These are phyloP conservation scores for Manihot esculenta DNA, from an alignment of 441 rosid genomes.

Conservation along the genomic window DNA sequence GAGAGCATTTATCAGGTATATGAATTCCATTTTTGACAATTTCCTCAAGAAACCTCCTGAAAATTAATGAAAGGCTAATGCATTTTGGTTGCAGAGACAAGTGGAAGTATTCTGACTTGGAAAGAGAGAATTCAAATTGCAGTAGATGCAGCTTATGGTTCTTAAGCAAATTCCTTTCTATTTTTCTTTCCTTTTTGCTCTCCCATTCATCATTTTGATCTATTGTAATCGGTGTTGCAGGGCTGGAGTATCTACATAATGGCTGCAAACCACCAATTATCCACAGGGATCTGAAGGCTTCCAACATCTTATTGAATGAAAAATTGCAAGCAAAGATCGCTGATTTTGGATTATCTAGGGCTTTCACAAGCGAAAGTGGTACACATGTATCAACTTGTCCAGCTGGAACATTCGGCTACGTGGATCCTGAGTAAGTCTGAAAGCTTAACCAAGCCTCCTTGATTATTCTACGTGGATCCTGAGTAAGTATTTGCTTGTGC, in stretches of 20 bases:
- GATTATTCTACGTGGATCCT: no score
- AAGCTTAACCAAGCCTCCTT: no score
- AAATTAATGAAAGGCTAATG: no score
- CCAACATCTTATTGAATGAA: conserved; percentile 47
- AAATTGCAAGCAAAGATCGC: conserved; percentile 44
- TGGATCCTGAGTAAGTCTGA: conserved; percentile 36
- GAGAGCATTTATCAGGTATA: conserved; percentile 17
- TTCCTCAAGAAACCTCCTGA: no score
- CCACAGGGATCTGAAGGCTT: conserved; percentile 55
- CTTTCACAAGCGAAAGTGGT: conserved; percentile 28
- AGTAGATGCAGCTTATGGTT: conserved; percentile 51
- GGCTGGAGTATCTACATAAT: conserved; percentile 52
- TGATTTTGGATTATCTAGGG: conserved; percentile 52
- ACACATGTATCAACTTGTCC: conserved; percentile 30
- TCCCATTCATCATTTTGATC: no score
- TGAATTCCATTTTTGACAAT: no score
- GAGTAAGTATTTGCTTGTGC: not conserved
- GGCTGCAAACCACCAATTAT: conserved; percentile 59
- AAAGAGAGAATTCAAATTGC: conserved; percentile 40
- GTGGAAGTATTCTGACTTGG: conserved; percentile 33
- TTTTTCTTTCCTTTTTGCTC: no score
- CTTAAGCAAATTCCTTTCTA: no score
- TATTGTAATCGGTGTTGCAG: conserved; percentile 27
- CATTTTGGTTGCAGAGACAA: conserved; percentile 21
- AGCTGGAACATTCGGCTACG: conserved; percentile 51